Evolutionary conservation across 78 protist species (phyloP).

Genomic region (Dictyostelium citrinum): DNA sequence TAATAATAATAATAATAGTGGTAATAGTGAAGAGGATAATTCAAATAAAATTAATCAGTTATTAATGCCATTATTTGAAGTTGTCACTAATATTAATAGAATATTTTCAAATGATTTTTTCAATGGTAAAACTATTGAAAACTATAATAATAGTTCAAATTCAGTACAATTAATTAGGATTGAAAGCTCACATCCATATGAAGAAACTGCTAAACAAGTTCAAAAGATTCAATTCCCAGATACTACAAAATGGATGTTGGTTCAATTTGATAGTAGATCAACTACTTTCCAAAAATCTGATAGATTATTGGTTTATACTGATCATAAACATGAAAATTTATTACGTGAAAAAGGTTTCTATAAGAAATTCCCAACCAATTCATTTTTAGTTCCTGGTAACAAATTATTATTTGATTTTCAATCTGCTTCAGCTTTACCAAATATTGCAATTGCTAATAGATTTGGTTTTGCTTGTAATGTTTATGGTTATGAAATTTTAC

Average conservation of each 20-base stretch:
- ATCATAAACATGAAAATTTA: neutral
- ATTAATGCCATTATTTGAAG: neutral
- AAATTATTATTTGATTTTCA: slow-evolving; percentile 43
- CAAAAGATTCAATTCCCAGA: slow-evolving; percentile 27
- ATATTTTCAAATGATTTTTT: too few relatives aligned
- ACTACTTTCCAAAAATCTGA: neutral
- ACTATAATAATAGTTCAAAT: neutral
- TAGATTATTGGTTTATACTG: neutral
- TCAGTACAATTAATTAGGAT: neutral
- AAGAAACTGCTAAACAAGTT: slow-evolving; percentile 23
- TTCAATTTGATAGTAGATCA: slow-evolving; percentile 57
- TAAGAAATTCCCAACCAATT: slow-evolving; percentile 22
- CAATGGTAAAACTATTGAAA: neutral
- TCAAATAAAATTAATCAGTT: neutral
- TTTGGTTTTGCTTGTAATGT: slow-evolving; percentile 31
- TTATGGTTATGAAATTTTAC: slow-evolving; percentile 2
- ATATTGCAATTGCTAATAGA: neutral
- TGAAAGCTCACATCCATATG: slow-evolving; percentile 64
- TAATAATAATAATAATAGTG: too few relatives aligned
- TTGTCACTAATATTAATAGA: neutral
- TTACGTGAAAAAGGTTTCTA: slow-evolving; percentile 26
- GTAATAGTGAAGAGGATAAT: neutral
- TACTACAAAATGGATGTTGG: slow-evolving; percentile 42
- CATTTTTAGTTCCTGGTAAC: slow-evolving; percentile 49
- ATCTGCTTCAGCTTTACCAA: slow-evolving; percentile 16